phyloP scores from a whole-genome alignment of 176 grass and related monocot genomes.

The Neostapfia colusana region DNA sequence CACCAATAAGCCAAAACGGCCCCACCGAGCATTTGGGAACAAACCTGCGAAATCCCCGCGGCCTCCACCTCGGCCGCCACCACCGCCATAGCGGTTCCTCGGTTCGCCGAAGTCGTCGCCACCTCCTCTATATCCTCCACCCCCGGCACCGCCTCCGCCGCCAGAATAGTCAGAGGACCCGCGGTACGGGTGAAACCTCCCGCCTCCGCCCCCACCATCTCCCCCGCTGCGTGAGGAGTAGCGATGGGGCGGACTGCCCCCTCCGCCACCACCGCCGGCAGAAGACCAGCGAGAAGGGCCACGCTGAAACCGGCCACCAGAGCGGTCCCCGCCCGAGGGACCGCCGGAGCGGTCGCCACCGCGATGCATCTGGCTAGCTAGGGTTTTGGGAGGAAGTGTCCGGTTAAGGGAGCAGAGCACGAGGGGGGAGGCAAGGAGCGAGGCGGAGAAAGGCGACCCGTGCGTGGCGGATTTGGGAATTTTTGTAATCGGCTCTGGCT shows the following conservation, averaged over 20 bases:
- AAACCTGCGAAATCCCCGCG: slow-evolving; percentile 56
- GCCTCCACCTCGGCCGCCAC: slow-evolving; percentile 26
- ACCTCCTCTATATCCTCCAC: slow-evolving; percentile 48
- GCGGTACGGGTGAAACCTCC: slow-evolving; percentile 68
- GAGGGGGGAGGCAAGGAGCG: background rate
- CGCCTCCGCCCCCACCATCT: slow-evolving; percentile 31
- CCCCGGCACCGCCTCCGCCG: slow-evolving; percentile 39
- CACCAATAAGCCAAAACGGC: background rate
- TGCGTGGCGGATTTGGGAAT: background rate
- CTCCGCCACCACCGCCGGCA: slow-evolving; percentile 27
- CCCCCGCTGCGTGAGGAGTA: slow-evolving; percentile 31
- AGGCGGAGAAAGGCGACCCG: background rate
- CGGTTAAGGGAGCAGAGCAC: background rate
- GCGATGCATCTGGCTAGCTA: slow-evolving; percentile 49
- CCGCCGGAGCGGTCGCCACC: slow-evolving; percentile 52
- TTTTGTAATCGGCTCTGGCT: background rate
- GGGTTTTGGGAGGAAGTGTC: slow-evolving; percentile 34
- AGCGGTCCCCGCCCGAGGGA: slow-evolving; percentile 34
- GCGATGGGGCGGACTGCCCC: slow-evolving; percentile 47
- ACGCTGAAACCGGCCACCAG: slow-evolving; percentile 42
- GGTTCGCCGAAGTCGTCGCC: slow-evolving; percentile 40
- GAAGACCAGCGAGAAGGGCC: slow-evolving; percentile 46
- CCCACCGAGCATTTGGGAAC: background rate
- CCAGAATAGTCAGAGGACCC: slow-evolving; percentile 39
- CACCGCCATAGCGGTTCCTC: slow-evolving; percentile 35